Percentiles rank a stretch among this genome's conserved stretches.
These are phyloP conservation scores for Paxillus ammoniavirescens DNA, from an alignment of 768 basidiomycete species.

Conservation along the genomic window DNA sequence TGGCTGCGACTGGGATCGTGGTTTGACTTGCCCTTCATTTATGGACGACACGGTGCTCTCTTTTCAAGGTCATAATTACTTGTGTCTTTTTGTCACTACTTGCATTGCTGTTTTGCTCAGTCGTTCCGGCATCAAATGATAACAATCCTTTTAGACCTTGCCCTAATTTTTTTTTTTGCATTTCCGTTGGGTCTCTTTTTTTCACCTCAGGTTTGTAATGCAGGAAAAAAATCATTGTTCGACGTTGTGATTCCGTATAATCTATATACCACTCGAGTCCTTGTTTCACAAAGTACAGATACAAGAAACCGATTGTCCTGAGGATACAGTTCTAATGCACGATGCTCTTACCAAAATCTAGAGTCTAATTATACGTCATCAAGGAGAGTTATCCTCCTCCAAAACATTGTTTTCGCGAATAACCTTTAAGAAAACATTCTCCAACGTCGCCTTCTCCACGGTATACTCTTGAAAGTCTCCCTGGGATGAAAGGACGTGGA, in stretches of 20 bases:
- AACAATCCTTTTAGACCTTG: slow-evolving; percentile 25
- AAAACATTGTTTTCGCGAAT: slow-evolving; percentile 58
- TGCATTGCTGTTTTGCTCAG: slow-evolving; percentile 32
- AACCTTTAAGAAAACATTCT: slow-evolving; percentile 72
- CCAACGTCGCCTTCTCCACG: slow-evolving; percentile 66
- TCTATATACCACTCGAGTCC: not conserved
- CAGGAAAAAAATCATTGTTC: not conserved
- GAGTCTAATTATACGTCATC: slow-evolving; percentile 7
- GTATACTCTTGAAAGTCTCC: slow-evolving; percentile 65
- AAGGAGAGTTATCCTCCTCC: slow-evolving; percentile 40
- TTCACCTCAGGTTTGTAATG: too few species aligned
- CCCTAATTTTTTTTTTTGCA: slow-evolving; percentile 18
- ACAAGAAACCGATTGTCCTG: not conserved
- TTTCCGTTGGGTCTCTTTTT: not conserved
- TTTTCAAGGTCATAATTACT: slow-evolving; percentile 27
- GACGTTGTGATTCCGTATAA: not conserved
- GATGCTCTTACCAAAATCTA: slow-evolving; percentile 4
- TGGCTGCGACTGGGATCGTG: slow-evolving; percentile 24
- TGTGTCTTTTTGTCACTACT: slow-evolving; percentile 25
- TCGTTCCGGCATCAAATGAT: slow-evolving; percentile 22
- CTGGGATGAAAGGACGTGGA: slow-evolving; percentile 50
- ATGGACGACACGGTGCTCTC: slow-evolving; percentile 28
- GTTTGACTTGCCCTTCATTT: slow-evolving; percentile 11
- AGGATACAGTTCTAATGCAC: not conserved
- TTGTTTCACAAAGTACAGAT: not conserved